Evolutionary conservation across 208 protist species (phyloP).

Genomic region (Entamoeba dispar): DNA sequence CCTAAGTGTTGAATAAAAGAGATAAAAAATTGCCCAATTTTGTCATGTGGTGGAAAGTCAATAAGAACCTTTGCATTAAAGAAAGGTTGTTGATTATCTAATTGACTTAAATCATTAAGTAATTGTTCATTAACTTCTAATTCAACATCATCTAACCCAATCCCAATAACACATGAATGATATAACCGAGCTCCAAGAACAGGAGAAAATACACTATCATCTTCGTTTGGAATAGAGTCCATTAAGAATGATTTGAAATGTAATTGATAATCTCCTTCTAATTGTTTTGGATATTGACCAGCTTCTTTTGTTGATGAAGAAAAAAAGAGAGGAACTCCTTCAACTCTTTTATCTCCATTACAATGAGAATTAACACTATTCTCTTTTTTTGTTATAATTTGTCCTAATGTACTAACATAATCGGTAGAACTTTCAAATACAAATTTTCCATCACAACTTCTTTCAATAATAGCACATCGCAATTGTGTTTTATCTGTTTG

Average conservation of each 20-base stretch:
- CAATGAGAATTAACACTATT: background rate
- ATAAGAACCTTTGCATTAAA: background rate
- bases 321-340: background rate
- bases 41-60: background rate
- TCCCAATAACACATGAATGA: background rate
- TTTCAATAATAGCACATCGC: background rate
- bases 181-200: background rate
- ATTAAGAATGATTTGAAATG: background rate
- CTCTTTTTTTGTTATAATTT: background rate
- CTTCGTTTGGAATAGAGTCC: background rate
- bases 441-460: background rate
- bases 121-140: background rate
- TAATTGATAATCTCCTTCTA: background rate
- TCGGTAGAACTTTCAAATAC: background rate
- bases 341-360: background rate
- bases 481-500: background rate
- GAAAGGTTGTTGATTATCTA: background rate
- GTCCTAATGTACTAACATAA: background rate
- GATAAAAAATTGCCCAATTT: background rate
- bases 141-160: background rate
- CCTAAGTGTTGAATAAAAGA: background rate
- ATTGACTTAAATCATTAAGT: background rate
- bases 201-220: background rate
- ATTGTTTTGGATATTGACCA: background rate
- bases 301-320: background rate